Percentiles rank a stretch among this genome's conserved stretches.
These are phyloP conservation scores for Kwoniella botswanensis DNA, from an alignment of 768 basidiomycete genomes.

Conservation along the genomic window DNA sequence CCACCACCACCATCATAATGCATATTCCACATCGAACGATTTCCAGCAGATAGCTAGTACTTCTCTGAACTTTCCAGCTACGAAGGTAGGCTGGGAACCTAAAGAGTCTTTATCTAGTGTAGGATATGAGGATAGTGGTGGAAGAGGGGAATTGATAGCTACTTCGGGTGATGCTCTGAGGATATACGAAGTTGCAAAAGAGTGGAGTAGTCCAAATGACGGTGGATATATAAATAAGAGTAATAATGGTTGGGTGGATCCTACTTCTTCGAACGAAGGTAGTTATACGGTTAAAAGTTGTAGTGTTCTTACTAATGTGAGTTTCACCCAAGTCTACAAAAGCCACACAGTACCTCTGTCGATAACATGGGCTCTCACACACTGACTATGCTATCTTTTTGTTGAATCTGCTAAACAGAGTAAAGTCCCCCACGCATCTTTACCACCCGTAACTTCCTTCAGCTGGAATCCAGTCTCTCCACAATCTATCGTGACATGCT, in stretches of 20 bases:
- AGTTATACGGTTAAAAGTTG: constrained; percentile 38
- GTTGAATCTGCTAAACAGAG: constrained; percentile 63
- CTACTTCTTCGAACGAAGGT: constrained; percentile 12
- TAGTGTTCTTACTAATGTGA: constrained; percentile 56
- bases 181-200: constrained; percentile 85
- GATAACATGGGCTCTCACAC: no score
- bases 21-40: constrained; percentile 43
- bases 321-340: background rate
- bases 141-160: constrained; percentile 78
- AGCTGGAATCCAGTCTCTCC: constrained; percentile 96
- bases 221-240: constrained; percentile 39
- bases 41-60: constrained; percentile 82
- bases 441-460: constrained; percentile 92
- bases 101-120: constrained; percentile 65
- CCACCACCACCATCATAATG: constrained; percentile 6
- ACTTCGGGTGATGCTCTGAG: constrained; percentile 92
- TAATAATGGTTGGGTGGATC: constrained; percentile 38
- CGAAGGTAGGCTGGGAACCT: constrained; percentile 92
- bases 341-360: no score
- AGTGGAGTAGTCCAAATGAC: constrained; percentile 62
- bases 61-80: constrained; percentile 89
- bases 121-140: constrained; percentile 25
- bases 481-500: constrained; percentile 90
- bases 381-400: no score
- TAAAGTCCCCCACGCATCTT: constrained; percentile 82